Evolutionary conservation across 495 filamentous ascomycete genomes (phyloP), one percentile per base, ranked within the genome.

Genomic region (Tuber aestivum): DNA sequence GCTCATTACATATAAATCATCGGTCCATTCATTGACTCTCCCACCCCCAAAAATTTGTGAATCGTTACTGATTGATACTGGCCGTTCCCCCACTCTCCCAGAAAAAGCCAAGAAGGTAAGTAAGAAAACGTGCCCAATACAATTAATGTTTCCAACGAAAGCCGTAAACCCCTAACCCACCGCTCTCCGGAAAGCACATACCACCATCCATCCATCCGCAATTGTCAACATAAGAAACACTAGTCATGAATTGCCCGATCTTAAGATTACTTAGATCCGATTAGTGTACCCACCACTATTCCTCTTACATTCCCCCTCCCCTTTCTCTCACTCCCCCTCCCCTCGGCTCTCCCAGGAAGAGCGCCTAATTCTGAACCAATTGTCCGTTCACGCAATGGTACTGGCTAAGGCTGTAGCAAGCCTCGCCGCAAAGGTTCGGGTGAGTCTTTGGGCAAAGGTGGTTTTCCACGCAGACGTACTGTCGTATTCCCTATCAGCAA

Each of bases 391-490:
- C 68, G 40, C 81, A 83, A 9, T 38, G 41, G 75, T 83, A 83
- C 45, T 82, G 65, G 74, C 56, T 78, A 20, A 73, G 45, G 3
- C 40, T 75, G 71, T 83, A 83, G 38, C 81, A 83, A 27, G 81
- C 81, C 1, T 3, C 61, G 21, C 80, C 74, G 35, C 81, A 83
- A 41, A 74, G 69, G 42, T 80, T 80, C 18, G 80, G 81, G 78
- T 32, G 41, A 16, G 23, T 56, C 12, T 3, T 56, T 14, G 80
- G 80, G 72, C 81, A 83, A 23, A 83, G 81, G 44, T 76, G 73
- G 56, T 75, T 70, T 41, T 8, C 23, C 48, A 82, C 74, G 35
- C 81, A 83, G 65, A 83, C 81, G 37, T 83, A 83, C 81, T 83
- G 74, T 50, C 65, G n/a, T 18, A 45, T 70, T 42, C 42, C 42